Base-by-base conservation (phyloP, 176 grass and related monocot genomes). In the Canna indica region DNA sequence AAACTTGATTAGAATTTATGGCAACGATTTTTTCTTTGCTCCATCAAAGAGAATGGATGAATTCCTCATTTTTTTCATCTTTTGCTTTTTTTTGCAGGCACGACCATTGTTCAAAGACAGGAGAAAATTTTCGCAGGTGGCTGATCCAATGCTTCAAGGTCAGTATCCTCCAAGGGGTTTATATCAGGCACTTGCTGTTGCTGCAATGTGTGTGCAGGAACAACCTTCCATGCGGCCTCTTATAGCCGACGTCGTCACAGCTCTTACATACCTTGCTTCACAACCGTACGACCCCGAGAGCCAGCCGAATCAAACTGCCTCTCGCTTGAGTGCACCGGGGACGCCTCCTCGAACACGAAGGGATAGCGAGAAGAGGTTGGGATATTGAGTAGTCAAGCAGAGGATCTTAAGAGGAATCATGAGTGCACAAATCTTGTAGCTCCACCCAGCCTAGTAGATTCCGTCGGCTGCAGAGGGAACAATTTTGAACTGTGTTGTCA, bases 151-250 rank as follows among this genome's bases (percentile, higher is more conserved):
- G 66, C 72, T 95, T 22, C 75, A 84, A 58, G 90, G 86, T 9
- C 78, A 80, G 17, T 95, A 87, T 63, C 86, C 86, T 1, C 2
- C 64, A 0, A 79, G 90, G 73, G 90, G 84, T 20, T 69, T 95
- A 68, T 95, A 90, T 76, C 86, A 90, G 60, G 90, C 90, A 59
- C 79, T 95, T 35, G 90, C 86, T 11, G 83, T 90, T 15, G 86
- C 86, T 38, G 86, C 90, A 29, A 95, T 95, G 90, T 95, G 86
- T 17, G 90, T 95, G 22, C 86, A 95, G 73, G 90, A 95, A 57
- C 86, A 90, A 60, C 84, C 90, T 0, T 75, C 64, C 64, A 60
- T 95, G 86, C 86, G 90, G 77, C 90, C 86, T 3, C 73, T 90
- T 36, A 95, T 95, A 12, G 86, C 83, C 20, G 90, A 95, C 42